These are phyloP conservation scores for Metschnikowia borealis DNA, from an alignment of 805 yeast genomes.

Conservation along the genomic window DNA sequence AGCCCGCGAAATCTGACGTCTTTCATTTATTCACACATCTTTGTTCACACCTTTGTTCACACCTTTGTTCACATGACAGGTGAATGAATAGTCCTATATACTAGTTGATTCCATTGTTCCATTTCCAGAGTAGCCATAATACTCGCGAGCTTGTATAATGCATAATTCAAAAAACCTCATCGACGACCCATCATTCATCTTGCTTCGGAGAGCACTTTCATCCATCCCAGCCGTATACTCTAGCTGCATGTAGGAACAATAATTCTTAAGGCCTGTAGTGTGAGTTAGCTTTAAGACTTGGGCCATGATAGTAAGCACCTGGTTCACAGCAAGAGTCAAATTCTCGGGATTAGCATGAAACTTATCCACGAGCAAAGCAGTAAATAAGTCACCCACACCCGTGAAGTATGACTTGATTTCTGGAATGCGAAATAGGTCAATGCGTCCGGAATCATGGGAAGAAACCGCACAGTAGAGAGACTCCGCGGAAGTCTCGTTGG, in stretches of 20 bases:
- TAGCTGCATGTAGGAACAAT: conserved; percentile 21
- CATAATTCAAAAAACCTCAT: conserved; percentile 74
- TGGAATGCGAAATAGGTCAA: conserved; percentile 46
- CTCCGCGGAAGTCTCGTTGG: conserved; percentile 7
- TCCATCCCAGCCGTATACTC: conserved; percentile 9
- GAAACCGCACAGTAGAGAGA: conserved; percentile 29
- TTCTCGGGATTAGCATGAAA: conserved; percentile 29
- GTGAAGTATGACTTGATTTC: conserved; percentile 78
- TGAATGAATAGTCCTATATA: neutral
- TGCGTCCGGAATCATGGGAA: neutral
- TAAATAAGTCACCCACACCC: conserved; percentile 91
- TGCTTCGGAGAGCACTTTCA: conserved; percentile 27
- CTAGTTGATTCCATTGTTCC: conserved; percentile 14
- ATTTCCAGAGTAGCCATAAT: conserved; percentile 23
- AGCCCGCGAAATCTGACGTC: too few relatives aligned
- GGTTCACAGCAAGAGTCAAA: conserved; percentile 41
- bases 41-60: neutral
- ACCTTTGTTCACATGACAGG: too few relatives aligned
- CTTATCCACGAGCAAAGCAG: conserved; percentile 72
- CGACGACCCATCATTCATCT: conserved; percentile 51
- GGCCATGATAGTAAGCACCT: conserved; percentile 55
- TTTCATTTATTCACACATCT: too few relatives aligned
- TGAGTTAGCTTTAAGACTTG: conserved; percentile 48
- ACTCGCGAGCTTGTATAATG: conserved; percentile 56
- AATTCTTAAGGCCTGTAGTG: conserved; percentile 28